Evolutionary conservation across 192 early-diverging fungal species (phyloP).

Genomic region (Linnemannia zychae): DNA sequence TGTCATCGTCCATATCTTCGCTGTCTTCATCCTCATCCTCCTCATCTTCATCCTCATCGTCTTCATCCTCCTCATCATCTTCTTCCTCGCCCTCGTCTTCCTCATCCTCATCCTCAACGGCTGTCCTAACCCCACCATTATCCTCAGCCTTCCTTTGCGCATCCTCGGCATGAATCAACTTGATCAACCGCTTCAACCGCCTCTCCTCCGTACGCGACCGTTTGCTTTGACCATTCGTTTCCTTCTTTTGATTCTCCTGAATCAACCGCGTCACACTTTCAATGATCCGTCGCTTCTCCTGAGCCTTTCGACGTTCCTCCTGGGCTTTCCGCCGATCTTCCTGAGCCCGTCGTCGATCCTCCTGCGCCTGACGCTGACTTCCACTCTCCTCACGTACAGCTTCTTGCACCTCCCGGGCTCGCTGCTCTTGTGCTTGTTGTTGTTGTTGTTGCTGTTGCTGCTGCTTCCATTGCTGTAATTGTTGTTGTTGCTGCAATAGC

Average conservation of each 20-base stretch:
- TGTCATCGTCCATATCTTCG: too few relatives aligned
- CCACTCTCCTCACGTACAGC: not conserved
- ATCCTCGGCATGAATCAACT: not conserved
- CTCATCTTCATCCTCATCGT: not conserved
- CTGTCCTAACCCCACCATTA: not conserved
- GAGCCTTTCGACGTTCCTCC: not conserved
- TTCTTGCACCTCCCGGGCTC: not conserved
- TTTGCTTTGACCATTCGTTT: not conserved
- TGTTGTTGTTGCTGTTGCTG: slow-evolving; percentile 6
- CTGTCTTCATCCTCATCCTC: not conserved
- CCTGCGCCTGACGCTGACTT: not conserved
- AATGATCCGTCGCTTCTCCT: not conserved
- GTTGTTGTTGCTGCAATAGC: too few relatives aligned
- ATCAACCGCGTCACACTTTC: not conserved
- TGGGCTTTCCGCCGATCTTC: not conserved
- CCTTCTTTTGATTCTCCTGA: not conserved
- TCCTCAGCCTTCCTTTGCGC: not conserved
- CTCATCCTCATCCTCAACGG: not conserved
- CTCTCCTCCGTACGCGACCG: not conserved
- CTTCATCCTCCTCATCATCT: not conserved
- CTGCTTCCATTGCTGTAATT: not conserved
- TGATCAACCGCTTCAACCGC: not conserved
- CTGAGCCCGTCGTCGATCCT: not conserved
- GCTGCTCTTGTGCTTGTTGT: not conserved
- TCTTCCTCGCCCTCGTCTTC: not conserved